Evolutionary conservation across 139 green algal genomes (phyloP), one percentile per base, ranked within the genome.

Genomic region (Coccomyxa sp.): DNA sequence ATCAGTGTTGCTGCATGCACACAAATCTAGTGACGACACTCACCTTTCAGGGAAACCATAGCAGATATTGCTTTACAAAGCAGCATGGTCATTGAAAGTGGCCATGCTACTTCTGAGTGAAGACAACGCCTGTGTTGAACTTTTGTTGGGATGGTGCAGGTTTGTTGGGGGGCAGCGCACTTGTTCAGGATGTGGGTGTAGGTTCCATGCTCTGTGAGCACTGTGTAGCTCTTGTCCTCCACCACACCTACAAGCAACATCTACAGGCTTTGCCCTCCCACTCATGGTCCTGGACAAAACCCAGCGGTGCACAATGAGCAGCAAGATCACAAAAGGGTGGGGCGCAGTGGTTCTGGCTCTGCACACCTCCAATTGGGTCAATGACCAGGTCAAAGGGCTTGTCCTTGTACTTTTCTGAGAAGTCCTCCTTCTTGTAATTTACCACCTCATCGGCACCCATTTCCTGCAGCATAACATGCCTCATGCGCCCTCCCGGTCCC

Each of bases 371-470:
- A 28, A 84, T 63, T 21, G 51, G 63, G 71, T 84, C 81, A 30
- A 84, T 59, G 0, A 84, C 80, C n/a, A 60, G 38, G 17, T 84
- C 81, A 80, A 84, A 84, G 23, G 45, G 71, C 68, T 84, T 67
- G 68, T 84, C 81, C 45, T 79, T 76, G 28, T 81, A 78, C 30
- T 81, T 66, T 32, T 82, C 76, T 13, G 60, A 27, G 58, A 83
- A 85, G 67, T 88, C 80, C 57, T 87, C 67, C 82, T 89, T 83
- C 58, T 82, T 91, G 87, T 93, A 91, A 81, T 93, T 87, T 38
- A 93, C 86, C 10, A 84, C 84, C 63, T 68, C 32, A 81, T 91
- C 84, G 18, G 89, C 89, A 1, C 88, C 88, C 75, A 92, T 79
- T n/a, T 76, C 60, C 60, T 86, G 51, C 13, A 67, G 25, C 25